phyloP scores from a whole-genome alignment of 495 filamentous ascomycete genomes.

The Cairneyella variabilis region DNA sequence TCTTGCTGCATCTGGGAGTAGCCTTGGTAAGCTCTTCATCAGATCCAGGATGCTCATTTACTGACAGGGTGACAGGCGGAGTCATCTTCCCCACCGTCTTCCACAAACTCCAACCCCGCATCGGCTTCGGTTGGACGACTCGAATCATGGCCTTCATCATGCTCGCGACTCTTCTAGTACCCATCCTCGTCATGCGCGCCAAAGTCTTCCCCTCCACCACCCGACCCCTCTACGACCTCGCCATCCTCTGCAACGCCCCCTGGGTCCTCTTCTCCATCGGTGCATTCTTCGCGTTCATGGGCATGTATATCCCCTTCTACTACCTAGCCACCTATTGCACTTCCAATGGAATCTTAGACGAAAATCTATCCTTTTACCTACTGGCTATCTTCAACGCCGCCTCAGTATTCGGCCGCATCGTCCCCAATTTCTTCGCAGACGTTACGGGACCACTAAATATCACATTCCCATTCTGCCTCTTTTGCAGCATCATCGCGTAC shows the following conservation, averaged over 20 bases:
- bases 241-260: conserved; percentile 7
- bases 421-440: conserved; percentile 65
- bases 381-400: conserved; percentile 72
- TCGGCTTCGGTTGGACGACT: conserved; percentile 73
- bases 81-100: conserved; percentile 68
- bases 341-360: conserved; percentile 42
- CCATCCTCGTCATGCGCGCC: conserved; percentile 16
- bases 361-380: conserved; percentile 59
- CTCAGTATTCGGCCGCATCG: conserved; percentile 58
- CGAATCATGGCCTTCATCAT: conserved; percentile 65
- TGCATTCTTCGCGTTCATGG: conserved; percentile 58
- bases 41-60: conserved; percentile 29
- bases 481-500: conserved; percentile 51
- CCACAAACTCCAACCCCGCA: conserved; percentile 50
- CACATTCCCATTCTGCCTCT: conserved; percentile 48
- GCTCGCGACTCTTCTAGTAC: conserved; percentile 45
- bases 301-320: conserved; percentile 69
- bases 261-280: conserved; percentile 56
- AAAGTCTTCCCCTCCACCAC: conserved; percentile 12
- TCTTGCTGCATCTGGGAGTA: conserved; percentile 29
- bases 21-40: conserved; percentile 50
- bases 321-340: conserved; percentile 63
- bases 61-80: conserved; percentile 31
- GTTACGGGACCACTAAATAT: conserved; percentile 55
- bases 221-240: conserved; percentile 14